Percentiles rank a stretch among this genome's conserved stretches.
phyloP scores from a whole-genome alignment of 2,329 filamentous ascomycete genomes.

The Macrophomina tecta region DNA sequence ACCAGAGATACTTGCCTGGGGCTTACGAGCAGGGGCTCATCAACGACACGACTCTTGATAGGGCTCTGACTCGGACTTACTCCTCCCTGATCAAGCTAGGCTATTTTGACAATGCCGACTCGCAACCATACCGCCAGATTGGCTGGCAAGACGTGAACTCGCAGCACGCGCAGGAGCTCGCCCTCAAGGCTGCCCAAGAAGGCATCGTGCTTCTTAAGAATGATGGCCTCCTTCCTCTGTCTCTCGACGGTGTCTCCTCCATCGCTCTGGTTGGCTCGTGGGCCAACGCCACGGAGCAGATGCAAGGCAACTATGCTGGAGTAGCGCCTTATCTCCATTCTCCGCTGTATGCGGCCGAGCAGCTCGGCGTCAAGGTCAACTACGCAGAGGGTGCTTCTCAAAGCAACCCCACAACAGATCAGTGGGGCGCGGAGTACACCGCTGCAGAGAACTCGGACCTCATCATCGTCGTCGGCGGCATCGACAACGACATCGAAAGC shows the following conservation, averaged over 20 bases:
- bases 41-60: conserved; percentile 55
- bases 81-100: conserved; percentile 61
- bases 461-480: conserved; percentile 62
- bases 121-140: conserved; percentile 58
- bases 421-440: conserved; percentile 32
- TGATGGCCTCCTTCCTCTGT: conserved; percentile 55
- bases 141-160: conserved; percentile 63
- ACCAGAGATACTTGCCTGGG: conserved; percentile 52
- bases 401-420: conserved; percentile 38
- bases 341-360: conserved; percentile 59
- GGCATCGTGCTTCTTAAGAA: conserved; percentile 61
- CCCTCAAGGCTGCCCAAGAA: conserved; percentile 59
- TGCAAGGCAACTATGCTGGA: conserved; percentile 64
- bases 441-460: conserved; percentile 55
- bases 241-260: conserved; percentile 43
- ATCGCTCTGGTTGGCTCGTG: conserved; percentile 65
- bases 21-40: conserved; percentile 52
- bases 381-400: conserved; percentile 50
- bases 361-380: conserved; percentile 53
- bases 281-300: conserved; percentile 62
- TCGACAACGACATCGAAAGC: conserved; percentile 59
- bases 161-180: conserved; percentile 60
- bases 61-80: conserved; percentile 57
- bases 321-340: conserved; percentile 61
- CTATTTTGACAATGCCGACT: conserved; percentile 60